Evolutionary conservation across 768 basidiomycete genomes (phyloP), one percentile per base, ranked within the genome.

Genomic region (Tylopilus subfusipes): DNA sequence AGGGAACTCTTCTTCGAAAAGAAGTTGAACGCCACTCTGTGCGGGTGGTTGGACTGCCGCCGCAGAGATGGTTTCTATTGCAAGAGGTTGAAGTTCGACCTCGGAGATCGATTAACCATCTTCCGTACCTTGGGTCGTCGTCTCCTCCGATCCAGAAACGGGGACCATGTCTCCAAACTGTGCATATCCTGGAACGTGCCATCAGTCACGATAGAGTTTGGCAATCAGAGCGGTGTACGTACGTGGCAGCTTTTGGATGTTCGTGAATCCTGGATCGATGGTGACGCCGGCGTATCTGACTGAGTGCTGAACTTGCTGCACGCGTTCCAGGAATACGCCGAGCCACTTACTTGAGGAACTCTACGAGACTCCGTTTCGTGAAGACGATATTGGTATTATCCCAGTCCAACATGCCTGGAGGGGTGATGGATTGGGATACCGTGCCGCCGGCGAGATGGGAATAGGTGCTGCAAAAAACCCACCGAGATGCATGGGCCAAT

Each of bases 171-270:
- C 87, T 44, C 87, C 88, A 64, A 90, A 89, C 55, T 77, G 78
- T 9, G 83, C 88, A 62, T 88, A 88, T 50, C 82, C 88, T 90
- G 61, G 29, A n/a, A 53, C 5, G 30, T 2, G 13, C 1, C 4
- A 27, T 61, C 36, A 53, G 21, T 24, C 27, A 38, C 7, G 6
- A n/a, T 19, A n/a, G n/a, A 12, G 6, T 5, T 38, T 8, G 38
- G n/a, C 9, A 1, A 38, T n/a, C 38, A n/a, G 10, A 40, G 39
- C 11, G 39, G 24, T 18, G 18, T 38, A 31, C 77, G 30, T 75
- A 90, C 89, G 80, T 25, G 89, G 89, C 38, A 91, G 78, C 66
- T 90, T 90, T 62, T 77, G 75, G 47, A 91, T 86, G 62, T 86
- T 90, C 38, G 70, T 69, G 61, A 86, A 86, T 70, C 87, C 86